These are phyloP conservation scores for Bauhinia variegata DNA, from an alignment of 306 rosid species.

Conservation along the genomic window DNA sequence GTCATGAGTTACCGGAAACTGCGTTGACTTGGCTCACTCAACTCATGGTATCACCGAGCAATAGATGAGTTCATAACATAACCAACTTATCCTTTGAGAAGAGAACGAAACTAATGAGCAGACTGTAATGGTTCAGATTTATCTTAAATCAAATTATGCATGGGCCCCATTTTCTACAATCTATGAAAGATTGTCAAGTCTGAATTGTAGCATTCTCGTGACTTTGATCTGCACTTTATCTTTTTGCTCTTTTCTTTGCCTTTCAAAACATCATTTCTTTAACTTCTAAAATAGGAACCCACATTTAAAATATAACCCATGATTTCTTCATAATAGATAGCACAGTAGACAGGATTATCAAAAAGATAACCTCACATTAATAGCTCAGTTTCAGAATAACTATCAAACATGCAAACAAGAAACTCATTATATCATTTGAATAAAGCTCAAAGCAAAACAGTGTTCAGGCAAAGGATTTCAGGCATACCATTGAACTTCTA, in stretches of 20 bases:
- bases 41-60: background rate
- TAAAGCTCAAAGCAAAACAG: constrained; percentile 4
- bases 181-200: background rate
- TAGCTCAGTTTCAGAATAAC: background rate
- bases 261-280: background rate
- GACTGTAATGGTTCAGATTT: no score
- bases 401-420: background rate
- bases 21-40: no score
- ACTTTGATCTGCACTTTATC: background rate
- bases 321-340: constrained; percentile 20
- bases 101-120: background rate
- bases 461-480: constrained; percentile 7
- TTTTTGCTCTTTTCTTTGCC: background rate
- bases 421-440: background rate
- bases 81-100: background rate
- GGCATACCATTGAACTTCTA: constrained; percentile 53
- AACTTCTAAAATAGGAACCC: constrained; percentile 3
- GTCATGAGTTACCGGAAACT: no score
- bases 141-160: no score
- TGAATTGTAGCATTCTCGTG: background rate
- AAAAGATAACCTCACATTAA: constrained; percentile 17
- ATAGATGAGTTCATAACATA: background rate
- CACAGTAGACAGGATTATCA: background rate
- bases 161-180: no score
- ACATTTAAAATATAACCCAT: background rate